These are phyloP conservation scores for Alternaria solani DNA, from an alignment of 2,329 filamentous ascomycete species.

Conservation along the genomic window DNA sequence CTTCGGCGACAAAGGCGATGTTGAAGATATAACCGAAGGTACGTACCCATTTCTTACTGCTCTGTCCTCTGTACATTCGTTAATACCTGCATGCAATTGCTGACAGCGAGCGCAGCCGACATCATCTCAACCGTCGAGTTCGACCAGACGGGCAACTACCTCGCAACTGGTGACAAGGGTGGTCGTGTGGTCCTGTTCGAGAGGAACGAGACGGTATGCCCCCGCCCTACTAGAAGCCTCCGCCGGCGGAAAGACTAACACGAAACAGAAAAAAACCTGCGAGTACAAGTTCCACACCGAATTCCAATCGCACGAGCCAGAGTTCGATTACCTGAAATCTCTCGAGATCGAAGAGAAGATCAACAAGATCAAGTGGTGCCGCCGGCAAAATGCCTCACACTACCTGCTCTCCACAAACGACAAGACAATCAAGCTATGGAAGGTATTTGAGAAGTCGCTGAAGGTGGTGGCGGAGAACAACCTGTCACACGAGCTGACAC, in stretches of 20 bases:
- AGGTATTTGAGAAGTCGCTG: constrained; percentile 98
- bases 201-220: constrained; percentile 89
- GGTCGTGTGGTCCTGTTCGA: constrained; percentile 86
- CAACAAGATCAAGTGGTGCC: constrained; percentile 99
- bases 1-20: constrained; percentile 99
- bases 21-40: constrained; percentile 99
- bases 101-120: constrained; percentile 66
- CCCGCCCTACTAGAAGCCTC: neutral
- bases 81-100: constrained; percentile 20
- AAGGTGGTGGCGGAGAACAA: constrained; percentile 99
- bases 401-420: constrained; percentile 98
- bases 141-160: constrained; percentile 87
- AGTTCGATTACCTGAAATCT: constrained; percentile 99
- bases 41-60: constrained; percentile 36
- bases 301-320: constrained; percentile 98
- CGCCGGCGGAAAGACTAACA: constrained; percentile 19
- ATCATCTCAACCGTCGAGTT: constrained; percentile 93
- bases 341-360: constrained; percentile 99
- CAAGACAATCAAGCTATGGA: constrained; percentile 99
- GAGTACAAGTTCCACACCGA: constrained; percentile 99
- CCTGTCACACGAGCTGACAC: constrained; percentile 90
- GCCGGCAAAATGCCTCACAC: constrained; percentile 96
- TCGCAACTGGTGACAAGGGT: constrained; percentile 89
- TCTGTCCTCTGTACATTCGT: constrained; percentile 1
- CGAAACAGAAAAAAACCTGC: constrained; percentile 93